phyloP scores from a whole-genome alignment of 495 filamentous ascomycete species.

The Hypoxylon fuscum region DNA sequence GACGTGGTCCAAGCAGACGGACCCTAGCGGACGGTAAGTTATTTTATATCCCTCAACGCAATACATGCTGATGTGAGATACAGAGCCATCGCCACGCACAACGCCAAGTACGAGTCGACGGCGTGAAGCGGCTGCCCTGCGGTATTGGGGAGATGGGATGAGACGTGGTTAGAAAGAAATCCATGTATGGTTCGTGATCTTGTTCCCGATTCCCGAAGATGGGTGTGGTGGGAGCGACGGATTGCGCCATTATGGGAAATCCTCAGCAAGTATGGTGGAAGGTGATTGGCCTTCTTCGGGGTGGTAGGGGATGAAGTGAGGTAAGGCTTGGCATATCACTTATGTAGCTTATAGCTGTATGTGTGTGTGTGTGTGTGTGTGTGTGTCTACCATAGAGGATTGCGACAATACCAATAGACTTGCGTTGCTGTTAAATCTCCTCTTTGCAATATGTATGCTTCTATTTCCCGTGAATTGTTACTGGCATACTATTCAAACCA shows the following conservation, averaged over 20 bases:
- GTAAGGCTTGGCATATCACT: constrained; percentile 19
- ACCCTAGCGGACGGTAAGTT: constrained; percentile 89
- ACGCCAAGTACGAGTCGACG: constrained; percentile 28
- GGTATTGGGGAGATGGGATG: constrained; percentile 12
- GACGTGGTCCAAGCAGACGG: constrained; percentile 96
- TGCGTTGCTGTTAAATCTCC: background rate
- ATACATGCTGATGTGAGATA: background rate
- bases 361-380: too few species aligned
- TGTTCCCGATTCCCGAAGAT: too few species aligned
- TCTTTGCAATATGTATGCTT: too few species aligned
- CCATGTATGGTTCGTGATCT: too few species aligned
- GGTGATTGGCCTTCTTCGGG: constrained; percentile 21
- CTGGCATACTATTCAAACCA: background rate
- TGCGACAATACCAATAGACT: constrained; percentile 30
- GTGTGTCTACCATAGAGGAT: background rate
- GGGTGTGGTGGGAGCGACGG: constrained; percentile 15
- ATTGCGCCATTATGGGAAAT: constrained; percentile 34
- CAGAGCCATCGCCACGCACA: constrained; percentile 34
- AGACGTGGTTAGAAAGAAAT: background rate
- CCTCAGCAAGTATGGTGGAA: constrained; percentile 13
- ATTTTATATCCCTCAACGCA: background rate
- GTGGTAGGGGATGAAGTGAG: constrained; percentile 13
- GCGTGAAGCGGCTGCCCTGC: constrained; percentile 13
- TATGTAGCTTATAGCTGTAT: background rate
- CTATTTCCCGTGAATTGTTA: background rate